phyloP scores from a whole-genome alignment of 495 filamentous ascomycete genomes.

The Parathielavia appendiculata region DNA sequence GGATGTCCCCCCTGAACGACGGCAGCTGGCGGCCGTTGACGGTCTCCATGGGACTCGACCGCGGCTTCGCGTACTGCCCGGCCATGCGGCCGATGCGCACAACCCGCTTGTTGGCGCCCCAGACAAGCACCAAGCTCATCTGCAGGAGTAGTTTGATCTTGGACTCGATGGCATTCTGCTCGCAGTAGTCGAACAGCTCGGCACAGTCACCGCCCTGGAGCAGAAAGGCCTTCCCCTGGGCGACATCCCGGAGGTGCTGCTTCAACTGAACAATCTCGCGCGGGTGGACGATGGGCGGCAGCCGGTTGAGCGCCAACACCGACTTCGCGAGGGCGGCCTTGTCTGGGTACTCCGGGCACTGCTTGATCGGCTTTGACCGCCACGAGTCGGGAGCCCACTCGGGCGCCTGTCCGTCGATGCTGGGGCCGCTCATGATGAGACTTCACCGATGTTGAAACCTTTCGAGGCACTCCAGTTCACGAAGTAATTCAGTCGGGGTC shows the following conservation, averaged over 20 bases:
- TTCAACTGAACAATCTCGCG: constrained; percentile 77
- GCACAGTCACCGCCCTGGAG: constrained; percentile 97
- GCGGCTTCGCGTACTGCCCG: constrained; percentile 93
- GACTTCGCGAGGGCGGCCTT: constrained; percentile 56
- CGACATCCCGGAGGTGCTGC: constrained; percentile 72
- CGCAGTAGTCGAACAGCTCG: constrained; percentile 95
- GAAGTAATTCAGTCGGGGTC: too few relatives aligned
- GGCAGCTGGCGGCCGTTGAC: constrained; percentile 76
- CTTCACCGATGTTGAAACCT: too few relatives aligned
- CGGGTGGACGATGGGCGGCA: constrained; percentile 88
- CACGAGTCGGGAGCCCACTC: constrained; percentile 66
- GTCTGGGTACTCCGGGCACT: constrained; percentile 78
- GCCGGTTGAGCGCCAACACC: constrained; percentile 61
- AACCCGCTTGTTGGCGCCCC: constrained; percentile 84
- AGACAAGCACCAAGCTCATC: constrained; percentile 91
- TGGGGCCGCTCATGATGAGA: neutral
- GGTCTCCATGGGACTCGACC: constrained; percentile 80
- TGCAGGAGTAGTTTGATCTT: constrained; percentile 95
- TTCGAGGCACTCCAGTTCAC: too few relatives aligned
- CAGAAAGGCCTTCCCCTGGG: constrained; percentile 86
- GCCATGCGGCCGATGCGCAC: constrained; percentile 94
- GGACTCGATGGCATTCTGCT: constrained; percentile 79
- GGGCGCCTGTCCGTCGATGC: constrained; percentile 2
- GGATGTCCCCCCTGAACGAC: constrained; percentile 86
- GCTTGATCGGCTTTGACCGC: constrained; percentile 86